These are phyloP conservation scores for Rutstroemia sp. DNA, from an alignment of 2,329 filamentous ascomycete genomes.

Conservation along the genomic window DNA sequence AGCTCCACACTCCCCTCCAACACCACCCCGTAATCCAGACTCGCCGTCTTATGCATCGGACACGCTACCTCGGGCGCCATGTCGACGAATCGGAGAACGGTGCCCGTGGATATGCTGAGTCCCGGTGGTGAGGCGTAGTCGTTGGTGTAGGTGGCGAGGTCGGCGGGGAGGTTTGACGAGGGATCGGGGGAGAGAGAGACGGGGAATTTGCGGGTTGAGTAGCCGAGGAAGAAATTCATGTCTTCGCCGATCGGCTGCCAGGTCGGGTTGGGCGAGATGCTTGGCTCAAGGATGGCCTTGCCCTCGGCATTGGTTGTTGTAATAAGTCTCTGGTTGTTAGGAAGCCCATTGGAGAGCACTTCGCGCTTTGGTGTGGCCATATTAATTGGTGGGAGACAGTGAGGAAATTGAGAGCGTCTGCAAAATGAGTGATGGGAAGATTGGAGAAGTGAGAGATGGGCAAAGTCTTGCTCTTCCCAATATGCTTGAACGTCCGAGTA, in stretches of 20 bases:
- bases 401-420: background rate
- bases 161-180: conserved; percentile 5
- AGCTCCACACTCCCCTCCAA: conserved; percentile 35
- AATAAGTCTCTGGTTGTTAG: conserved; percentile 19
- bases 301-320: conserved; percentile 17
- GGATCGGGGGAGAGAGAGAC: conserved; percentile 3
- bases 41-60: conserved; percentile 38
- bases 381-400: background rate
- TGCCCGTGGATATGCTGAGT: conserved; percentile 15
- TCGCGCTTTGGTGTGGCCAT: background rate
- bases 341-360: conserved; percentile 15
- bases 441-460: background rate
- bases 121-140: conserved; percentile 19
- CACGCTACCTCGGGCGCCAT: conserved; percentile 16
- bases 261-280: conserved; percentile 8
- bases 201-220: conserved; percentile 18
- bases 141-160: conserved; percentile 14
- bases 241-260: conserved; percentile 15
- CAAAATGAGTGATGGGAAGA: background rate
- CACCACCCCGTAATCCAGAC: conserved; percentile 36
- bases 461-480: no score
- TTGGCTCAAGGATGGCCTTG: conserved; percentile 17
- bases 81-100: conserved; percentile 22
- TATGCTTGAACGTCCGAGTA: background rate
- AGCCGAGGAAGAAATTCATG: conserved; percentile 22